These are phyloP conservation scores for Coprinopsis cinerea DNA, from an alignment of 768 basidiomycete genomes.

Conservation along the genomic window DNA sequence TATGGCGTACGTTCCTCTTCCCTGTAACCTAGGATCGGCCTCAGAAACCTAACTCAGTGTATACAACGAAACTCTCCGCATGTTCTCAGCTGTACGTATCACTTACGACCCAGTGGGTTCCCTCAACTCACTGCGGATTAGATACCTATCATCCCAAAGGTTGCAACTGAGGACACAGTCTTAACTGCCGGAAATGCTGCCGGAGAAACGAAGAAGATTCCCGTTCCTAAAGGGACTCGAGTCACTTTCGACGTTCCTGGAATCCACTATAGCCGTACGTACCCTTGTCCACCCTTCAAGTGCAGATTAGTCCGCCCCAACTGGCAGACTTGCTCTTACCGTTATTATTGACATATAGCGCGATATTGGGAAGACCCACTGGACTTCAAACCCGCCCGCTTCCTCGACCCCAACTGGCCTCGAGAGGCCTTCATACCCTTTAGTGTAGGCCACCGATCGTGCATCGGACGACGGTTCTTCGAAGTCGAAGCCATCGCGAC, in stretches of 20 bases:
- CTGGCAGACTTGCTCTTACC: neutral
- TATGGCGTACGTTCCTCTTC: constrained; percentile 21
- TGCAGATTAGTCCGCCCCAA: neutral
- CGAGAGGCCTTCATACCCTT: constrained; percentile 19
- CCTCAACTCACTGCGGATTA: neutral
- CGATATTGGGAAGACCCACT: constrained; percentile 42
- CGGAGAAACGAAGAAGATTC: constrained; percentile 7
- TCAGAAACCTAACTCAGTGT: constrained; percentile 21
- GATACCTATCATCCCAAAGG: constrained; percentile 9
- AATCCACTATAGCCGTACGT: constrained; percentile 35
- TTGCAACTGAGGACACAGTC: constrained; percentile 11
- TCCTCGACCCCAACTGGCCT: constrained; percentile 14
- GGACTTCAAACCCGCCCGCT: constrained; percentile 24
- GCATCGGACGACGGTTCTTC: constrained; percentile 40
- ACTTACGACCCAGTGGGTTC: neutral
- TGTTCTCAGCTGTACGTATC: constrained; percentile 31
- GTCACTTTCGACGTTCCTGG: constrained; percentile 25
- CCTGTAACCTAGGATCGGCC: neutral
- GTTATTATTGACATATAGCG: constrained; percentile 29
- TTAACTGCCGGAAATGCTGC: constrained; percentile 1
- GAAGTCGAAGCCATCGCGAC: constrained; percentile 43
- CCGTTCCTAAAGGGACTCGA: constrained; percentile 10
- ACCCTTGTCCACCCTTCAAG: too few species aligned
- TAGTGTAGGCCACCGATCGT: constrained; percentile 32
- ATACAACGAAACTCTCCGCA: constrained; percentile 36